Conservation (phyloP, 768 basidiomycete species). For the Panellus pusillus region DNA sequence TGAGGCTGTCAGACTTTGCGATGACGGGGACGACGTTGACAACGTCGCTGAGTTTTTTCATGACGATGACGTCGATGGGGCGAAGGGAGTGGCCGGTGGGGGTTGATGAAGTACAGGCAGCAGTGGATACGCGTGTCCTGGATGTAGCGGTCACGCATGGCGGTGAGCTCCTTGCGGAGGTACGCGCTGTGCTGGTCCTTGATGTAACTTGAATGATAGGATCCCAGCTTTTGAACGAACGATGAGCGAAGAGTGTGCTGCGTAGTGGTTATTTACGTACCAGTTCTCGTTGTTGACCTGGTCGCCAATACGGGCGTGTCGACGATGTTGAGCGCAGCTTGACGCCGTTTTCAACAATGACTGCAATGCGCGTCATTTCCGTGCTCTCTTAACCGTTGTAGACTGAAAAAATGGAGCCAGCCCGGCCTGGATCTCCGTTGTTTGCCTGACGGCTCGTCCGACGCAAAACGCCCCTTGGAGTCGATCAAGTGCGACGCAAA, state of each 20-base stretch:
- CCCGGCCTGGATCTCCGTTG: conserved; percentile 94
- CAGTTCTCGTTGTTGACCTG: conserved; percentile 99
- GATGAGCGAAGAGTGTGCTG: conserved; percentile 5
- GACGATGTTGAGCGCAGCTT: conserved; percentile 95
- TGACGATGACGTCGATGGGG: conserved; percentile 95
- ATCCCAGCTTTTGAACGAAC: conserved; percentile 75
- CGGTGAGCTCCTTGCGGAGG: conserved; percentile 97
- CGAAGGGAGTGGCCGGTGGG: conserved; percentile 97
- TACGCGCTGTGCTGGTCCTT: conserved; percentile 99
- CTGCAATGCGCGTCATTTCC: conserved; percentile 38
- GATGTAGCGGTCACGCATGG: conserved; percentile 97
- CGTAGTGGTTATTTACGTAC: conserved; percentile 42
- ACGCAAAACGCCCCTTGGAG: conserved; percentile 88
- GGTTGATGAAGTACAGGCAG: conserved; percentile 97
- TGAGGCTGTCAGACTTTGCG: conserved; percentile 94
- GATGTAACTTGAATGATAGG: conserved; percentile 98
- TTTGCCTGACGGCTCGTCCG: conserved; percentile 90
- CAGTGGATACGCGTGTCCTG: conserved; percentile 99
- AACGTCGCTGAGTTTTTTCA: conserved; percentile 98
- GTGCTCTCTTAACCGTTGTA: neutral
- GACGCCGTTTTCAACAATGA: conserved; percentile 96
- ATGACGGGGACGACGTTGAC: conserved; percentile 99
- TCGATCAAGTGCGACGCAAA: conserved; percentile 98
- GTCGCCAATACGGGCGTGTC: conserved; percentile 98
- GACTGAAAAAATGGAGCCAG: conserved; percentile 61